phyloP scores from a whole-genome alignment of 2,329 filamentous ascomycete genomes.

The Talaromyces sp. region DNA sequence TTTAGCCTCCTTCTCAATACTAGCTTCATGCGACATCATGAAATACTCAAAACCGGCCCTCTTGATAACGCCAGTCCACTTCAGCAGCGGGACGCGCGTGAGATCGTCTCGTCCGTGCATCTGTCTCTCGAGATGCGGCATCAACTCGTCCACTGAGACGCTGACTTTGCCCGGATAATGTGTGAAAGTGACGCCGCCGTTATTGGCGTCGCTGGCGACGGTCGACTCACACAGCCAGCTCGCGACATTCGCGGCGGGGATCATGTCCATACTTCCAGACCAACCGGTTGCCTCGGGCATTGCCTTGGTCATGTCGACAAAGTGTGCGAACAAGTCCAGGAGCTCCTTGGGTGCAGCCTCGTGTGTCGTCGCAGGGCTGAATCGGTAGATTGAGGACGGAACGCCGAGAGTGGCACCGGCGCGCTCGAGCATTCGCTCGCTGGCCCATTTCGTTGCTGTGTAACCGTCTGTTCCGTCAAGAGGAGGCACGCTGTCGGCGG shows the following conservation, averaged over 20 bases:
- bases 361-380: background rate
- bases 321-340: background rate
- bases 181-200: background rate
- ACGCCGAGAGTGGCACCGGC: conserved; percentile 20
- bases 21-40: background rate
- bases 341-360: background rate
- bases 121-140: background rate
- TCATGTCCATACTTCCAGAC: background rate
- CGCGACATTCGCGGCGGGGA: background rate
- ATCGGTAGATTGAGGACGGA: conserved; percentile 32
- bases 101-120: background rate
- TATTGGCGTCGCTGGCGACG: background rate
- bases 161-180: background rate
- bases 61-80: conserved; percentile 7
- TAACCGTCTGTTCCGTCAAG: conserved; percentile 35
- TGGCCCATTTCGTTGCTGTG: conserved; percentile 38
- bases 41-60: conserved; percentile 1
- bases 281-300: background rate
- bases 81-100: background rate
- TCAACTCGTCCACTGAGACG: background rate
- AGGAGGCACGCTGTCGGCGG: conserved; percentile 26
- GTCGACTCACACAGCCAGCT: background rate
- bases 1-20: background rate
- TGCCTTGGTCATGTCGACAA: background rate
- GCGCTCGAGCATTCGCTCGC: conserved; percentile 37